Percentiles rank a stretch among this genome's conserved stretches.
Conservation (phyloP, 2,329 filamentous ascomycete genomes). For the Trichoderma guizhouense region DNA sequence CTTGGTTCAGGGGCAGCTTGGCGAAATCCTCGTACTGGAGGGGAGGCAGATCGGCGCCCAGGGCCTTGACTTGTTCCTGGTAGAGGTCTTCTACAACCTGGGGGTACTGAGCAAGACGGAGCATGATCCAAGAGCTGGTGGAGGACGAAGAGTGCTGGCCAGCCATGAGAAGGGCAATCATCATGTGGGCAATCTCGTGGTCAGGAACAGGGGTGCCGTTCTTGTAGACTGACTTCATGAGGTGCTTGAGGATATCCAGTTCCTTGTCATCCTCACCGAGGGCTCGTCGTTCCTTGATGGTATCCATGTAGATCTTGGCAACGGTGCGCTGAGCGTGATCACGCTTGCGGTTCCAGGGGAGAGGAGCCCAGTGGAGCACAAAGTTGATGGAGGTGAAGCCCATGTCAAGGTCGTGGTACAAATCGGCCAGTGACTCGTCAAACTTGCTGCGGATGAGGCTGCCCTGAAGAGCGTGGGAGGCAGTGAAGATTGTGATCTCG, state of each 20-base stretch:
- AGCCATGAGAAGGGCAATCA: slow-evolving; percentile 91
- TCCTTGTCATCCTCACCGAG: slow-evolving; percentile 47
- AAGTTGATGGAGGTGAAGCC: slow-evolving; percentile 89
- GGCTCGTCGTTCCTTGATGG: slow-evolving; percentile 68
- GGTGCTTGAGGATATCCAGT: slow-evolving; percentile 83
- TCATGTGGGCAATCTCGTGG: slow-evolving; percentile 83
- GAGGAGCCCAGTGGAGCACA: slow-evolving; percentile 80
- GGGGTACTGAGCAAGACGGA: slow-evolving; percentile 73
- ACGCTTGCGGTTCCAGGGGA: slow-evolving; percentile 82
- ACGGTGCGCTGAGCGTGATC: slow-evolving; percentile 78
- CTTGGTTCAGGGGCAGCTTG: slow-evolving; percentile 75
- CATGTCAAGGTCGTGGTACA: slow-evolving; percentile 88
- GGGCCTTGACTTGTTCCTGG: slow-evolving; percentile 70
- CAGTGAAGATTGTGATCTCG: slow-evolving; percentile 87
- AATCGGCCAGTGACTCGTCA: slow-evolving; percentile 72
- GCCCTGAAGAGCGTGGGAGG: slow-evolving; percentile 80
- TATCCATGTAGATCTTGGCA: slow-evolving; percentile 76
- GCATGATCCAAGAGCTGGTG: slow-evolving; percentile 79
- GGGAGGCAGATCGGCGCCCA: slow-evolving; percentile 71
- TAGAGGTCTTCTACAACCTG: slow-evolving; percentile 78
- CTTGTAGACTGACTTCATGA: slow-evolving; percentile 85
- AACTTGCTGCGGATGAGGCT: slow-evolving; percentile 78
- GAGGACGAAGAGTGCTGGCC: slow-evolving; percentile 87
- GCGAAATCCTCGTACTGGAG: slow-evolving; percentile 75
- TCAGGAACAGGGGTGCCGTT: slow-evolving; percentile 76